Base-by-base conservation (phyloP, 129 eudicot genomes). In the Lactuca saligna region DNA sequence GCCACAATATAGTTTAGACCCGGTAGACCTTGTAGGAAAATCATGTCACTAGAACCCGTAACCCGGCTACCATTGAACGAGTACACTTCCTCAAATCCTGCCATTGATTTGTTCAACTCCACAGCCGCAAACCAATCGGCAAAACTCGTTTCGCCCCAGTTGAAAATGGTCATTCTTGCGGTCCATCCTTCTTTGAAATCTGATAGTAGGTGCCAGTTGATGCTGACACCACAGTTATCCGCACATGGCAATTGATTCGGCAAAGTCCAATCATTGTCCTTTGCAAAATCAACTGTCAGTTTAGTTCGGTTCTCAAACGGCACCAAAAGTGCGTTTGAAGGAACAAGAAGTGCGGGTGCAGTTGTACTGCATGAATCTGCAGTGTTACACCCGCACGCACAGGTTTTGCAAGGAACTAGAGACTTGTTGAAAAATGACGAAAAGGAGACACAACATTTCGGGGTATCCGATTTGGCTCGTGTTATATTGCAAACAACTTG, bases 361-460 rank as follows among this genome's bases (percentile, higher is more conserved):
- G 58, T 78, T 7, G 83, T 70, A 63, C 84, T 75, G 25, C 96
- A 89, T 1, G 81, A 62, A 32, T 77, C 62, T 38, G 46, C 72
- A 2, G 63, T 57, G 29, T 66, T 58, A 54, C 93, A 86, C 25
- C 96, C 96, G 46, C 96, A 89, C 0, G 93, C 96, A 44, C 96
- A 89, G 17, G 93, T 86, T 33, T 63, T 70, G 59, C 96, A 89
- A 0, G 96, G 93, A 13, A 86, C 72, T 0, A 78, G 90, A 12
- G 90, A 81, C 35, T 86, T 79, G 25, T 84, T 84, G 54, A 71
- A 82, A 37, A 77, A 89, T 6, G 96, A 37, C 0, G 93, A 89
- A 71, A 86, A 89, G 0, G 96, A 81, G 17, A 86, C 93, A 8
- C 96, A 89, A 56, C 96, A 89, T 51, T 79, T 81, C 1, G 86